Conservation (phyloP, 768 basidiomycete genomes). For the Fibroporia radiculosa region DNA sequence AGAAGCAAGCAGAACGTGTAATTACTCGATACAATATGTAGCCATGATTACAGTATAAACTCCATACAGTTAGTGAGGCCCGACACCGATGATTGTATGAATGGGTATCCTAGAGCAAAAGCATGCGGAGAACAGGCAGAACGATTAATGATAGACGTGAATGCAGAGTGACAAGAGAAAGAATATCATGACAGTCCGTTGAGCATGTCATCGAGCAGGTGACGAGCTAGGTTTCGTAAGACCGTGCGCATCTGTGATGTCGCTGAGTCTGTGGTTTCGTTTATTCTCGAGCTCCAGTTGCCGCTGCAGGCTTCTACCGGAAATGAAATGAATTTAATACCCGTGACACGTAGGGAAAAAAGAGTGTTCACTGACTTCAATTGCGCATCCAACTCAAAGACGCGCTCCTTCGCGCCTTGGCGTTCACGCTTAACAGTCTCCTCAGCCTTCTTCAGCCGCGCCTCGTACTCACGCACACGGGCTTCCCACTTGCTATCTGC, state of each 20-base stretch:
- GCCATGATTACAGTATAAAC: slow-evolving; percentile 8
- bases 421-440: slow-evolving; percentile 91
- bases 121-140: background rate
- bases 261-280: slow-evolving; percentile 53
- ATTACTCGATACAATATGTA: slow-evolving; percentile 2
- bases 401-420: slow-evolving; percentile 87
- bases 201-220: background rate
- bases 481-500: slow-evolving; percentile 92
- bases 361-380: slow-evolving; percentile 44
- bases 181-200: no score
- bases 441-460: slow-evolving; percentile 70
- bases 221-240: background rate
- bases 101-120: background rate
- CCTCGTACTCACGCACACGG: slow-evolving; percentile 89
- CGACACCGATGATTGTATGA: background rate
- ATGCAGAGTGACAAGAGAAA: no score
- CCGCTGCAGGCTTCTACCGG: slow-evolving; percentile 10
- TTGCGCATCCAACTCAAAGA: slow-evolving; percentile 67
- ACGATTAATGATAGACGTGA: no score
- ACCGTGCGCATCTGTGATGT: slow-evolving; percentile 27
- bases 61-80: slow-evolving; percentile 2
- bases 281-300: slow-evolving; percentile 60
- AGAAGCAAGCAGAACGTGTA: background rate
- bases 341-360: background rate
- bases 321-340: background rate